Conservation (phyloP, 495 filamentous ascomycete species). For the Entonaema liquescens region DNA sequence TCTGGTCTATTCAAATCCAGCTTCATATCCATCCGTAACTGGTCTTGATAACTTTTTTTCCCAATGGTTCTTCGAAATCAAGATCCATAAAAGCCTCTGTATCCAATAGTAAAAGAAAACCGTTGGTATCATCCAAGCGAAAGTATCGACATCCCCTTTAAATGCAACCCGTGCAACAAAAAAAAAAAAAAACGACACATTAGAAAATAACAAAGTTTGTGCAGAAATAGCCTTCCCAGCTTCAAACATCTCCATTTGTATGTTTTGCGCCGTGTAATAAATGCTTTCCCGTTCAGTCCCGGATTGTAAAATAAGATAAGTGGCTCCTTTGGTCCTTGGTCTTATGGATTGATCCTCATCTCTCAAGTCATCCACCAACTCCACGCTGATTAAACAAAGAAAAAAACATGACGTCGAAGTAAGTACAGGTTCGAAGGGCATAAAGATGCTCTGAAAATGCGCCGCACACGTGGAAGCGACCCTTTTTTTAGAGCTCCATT, state of each 20-base stretch:
- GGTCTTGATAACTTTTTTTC: conserved; percentile 31
- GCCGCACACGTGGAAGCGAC: conserved; percentile 1
- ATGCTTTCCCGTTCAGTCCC: conserved; percentile 37
- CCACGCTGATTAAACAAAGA: conserved; percentile 47
- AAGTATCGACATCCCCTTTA: conserved; percentile 39
- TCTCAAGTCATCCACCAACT: conserved; percentile 45
- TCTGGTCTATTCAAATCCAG: conserved; percentile 42
- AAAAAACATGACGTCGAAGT: conserved; percentile 40
- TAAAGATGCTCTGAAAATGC: conserved; percentile 1
- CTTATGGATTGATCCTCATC: conserved; percentile 39
- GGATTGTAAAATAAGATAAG: conserved; percentile 38
- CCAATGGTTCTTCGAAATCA: conserved; percentile 33
- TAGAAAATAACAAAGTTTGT: conserved; percentile 38
- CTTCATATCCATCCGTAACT: conserved; percentile 34
- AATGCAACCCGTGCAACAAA: conserved; percentile 38
- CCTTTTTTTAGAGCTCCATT: conserved; percentile 29
- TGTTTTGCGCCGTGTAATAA: conserved; percentile 41
- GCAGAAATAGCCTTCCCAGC: conserved; percentile 38
- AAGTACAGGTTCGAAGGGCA: conserved; percentile 40
- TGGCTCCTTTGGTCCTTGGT: conserved; percentile 40
- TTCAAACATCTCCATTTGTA: conserved; percentile 39
- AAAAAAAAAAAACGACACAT: conserved; percentile 37
- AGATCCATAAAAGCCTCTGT: conserved; percentile 28
- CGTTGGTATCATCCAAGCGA: conserved; percentile 51
- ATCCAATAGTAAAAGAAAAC: conserved; percentile 35